Evolutionary conservation across 2,329 filamentous ascomycete species (phyloP).

Genomic region (Coleophoma eucalyptorum): DNA sequence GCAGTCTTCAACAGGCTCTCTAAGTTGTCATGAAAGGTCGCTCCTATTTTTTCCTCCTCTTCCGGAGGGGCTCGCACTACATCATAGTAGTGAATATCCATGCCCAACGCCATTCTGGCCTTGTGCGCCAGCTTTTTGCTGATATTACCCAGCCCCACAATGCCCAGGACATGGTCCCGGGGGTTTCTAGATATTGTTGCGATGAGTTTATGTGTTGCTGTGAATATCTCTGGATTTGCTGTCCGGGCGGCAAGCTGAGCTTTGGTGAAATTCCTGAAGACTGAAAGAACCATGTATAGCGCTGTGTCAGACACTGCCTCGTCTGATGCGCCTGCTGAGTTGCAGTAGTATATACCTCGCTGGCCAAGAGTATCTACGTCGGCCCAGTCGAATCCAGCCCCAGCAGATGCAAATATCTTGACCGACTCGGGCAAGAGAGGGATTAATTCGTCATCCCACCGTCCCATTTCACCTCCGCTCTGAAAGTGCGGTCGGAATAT

Average conservation of each 20-base stretch:
- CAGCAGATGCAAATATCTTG: conserved; percentile 52
- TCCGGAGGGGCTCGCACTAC: conserved; percentile 35
- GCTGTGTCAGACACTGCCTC: conserved; percentile 69
- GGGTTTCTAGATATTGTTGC: conserved; percentile 60
- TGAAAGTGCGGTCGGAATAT: conserved; percentile 54
- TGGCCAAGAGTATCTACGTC: conserved; percentile 53
- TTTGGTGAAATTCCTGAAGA: conserved; percentile 44
- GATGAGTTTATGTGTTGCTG: conserved; percentile 51
- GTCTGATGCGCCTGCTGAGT: conserved; percentile 60
- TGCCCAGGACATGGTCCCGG: conserved; percentile 51
- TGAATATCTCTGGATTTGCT: conserved; percentile 34
- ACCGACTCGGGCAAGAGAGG: conserved; percentile 43
- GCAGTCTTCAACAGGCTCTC: conserved; percentile 41
- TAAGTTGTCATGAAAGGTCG: conserved; percentile 44
- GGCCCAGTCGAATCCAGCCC: conserved; percentile 58
- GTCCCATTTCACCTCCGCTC: conserved; percentile 58
- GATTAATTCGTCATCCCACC: conserved; percentile 54
- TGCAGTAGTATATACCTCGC: conserved; percentile 62
- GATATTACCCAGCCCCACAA: conserved; percentile 65
- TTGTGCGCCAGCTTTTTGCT: conserved; percentile 56
- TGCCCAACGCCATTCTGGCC: conserved; percentile 52
- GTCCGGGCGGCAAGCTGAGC: conserved; percentile 41
- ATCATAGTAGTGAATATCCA: conserved; percentile 61
- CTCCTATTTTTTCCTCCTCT: conserved; percentile 35
- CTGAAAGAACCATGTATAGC: conserved; percentile 61